Evolutionary conservation across 306 rosid species (phyloP), one percentile per base, ranked within the genome.

Genomic region (Prinsepia uniflora): DNA sequence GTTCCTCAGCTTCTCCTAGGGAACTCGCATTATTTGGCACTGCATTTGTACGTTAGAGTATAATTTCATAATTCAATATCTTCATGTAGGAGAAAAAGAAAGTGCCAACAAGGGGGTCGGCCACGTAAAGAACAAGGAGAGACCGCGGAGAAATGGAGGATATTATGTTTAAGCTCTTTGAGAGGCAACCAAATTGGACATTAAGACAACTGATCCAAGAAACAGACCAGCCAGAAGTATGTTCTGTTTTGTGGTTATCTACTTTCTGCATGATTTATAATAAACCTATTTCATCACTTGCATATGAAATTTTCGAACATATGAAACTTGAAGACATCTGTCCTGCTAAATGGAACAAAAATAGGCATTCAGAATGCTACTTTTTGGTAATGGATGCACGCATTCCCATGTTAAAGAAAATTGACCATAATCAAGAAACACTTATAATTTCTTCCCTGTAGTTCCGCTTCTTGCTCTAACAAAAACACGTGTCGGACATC

Each of bases 211-310:
- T 92, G 81, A 80, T 90, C 75, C 89, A 88, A 79, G 91, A 88
- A 83, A 92, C 96, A 0, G 90, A 92, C 81, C 98, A 90, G 80
- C 98, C 98, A 65, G 98, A 92, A 83, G 98, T 92, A 90, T 63
- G 92, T 72, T 54, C 86, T 66, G 90, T 71, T 54, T 50, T 74
- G 71, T 48, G 45, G 43, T 56, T 54, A 17, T 24, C 49, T 41
- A 10, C 18, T 41, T 50, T 19, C 36, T 24, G 69, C 18, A 0
- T 41, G 57, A 34, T 53, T 18, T 55, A 4, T 18, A 6, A 34
- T 22, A 2, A 30, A 30, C 36, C 36, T 3, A 30, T 30, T 42
- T 56, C 53, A 15, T 41, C 13, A 55, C 5, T 18, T 39, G 22
- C 36, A 34, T 67, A 48, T 10, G 11, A 56, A 56, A 20, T 10